A percentile compares a stretch with the other conserved stretches of the same genome.
Evolutionary conservation across 2,329 filamentous ascomycete genomes (phyloP).

Genomic region (Chaetomiaceae sp.): DNA sequence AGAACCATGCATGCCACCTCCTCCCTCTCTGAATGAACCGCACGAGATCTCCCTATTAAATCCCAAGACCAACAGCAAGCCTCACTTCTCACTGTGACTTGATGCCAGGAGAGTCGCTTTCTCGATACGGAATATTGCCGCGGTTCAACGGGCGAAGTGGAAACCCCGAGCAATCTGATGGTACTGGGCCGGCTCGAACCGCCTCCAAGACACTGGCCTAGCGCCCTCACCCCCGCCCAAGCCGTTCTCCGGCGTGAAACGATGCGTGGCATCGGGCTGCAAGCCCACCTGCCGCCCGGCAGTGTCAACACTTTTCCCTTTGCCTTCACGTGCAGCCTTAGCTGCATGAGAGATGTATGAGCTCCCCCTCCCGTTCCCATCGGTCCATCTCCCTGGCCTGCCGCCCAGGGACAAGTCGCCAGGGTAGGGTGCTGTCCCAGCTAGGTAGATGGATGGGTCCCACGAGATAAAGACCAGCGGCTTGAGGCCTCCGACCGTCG

Average conservation of each 20-base stretch:
- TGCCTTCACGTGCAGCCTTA: neutral
- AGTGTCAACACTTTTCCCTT: constrained; percentile 7
- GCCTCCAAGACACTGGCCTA: constrained; percentile 3
- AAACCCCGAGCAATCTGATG: constrained; percentile 17
- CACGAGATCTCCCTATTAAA: neutral
- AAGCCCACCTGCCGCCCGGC: neutral
- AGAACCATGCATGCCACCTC: constrained; percentile 2
- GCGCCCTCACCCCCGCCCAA: neutral
- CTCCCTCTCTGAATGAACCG: neutral
- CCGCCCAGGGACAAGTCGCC: constrained; percentile 10
- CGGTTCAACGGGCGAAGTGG: constrained; percentile 17
- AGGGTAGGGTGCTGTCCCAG: constrained; percentile 26
- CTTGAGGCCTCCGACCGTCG: constrained; percentile 23
- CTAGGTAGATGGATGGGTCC: constrained; percentile 37
- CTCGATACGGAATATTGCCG: too few relatives aligned
- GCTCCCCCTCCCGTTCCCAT: neutral
- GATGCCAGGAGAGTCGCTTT: too few relatives aligned
- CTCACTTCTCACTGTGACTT: neutral
- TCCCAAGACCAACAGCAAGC: neutral
- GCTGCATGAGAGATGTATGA: neutral
- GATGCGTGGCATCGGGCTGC: constrained; percentile 2
- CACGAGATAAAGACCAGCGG: constrained; percentile 42
- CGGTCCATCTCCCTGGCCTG: neutral
- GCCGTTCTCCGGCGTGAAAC: constrained; percentile 4
- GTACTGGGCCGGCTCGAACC: constrained; percentile 18